Percentiles rank a stretch among this genome's conserved stretches.
Conservation (phyloP, 257 asterid species). For the Echium plantagineum region DNA sequence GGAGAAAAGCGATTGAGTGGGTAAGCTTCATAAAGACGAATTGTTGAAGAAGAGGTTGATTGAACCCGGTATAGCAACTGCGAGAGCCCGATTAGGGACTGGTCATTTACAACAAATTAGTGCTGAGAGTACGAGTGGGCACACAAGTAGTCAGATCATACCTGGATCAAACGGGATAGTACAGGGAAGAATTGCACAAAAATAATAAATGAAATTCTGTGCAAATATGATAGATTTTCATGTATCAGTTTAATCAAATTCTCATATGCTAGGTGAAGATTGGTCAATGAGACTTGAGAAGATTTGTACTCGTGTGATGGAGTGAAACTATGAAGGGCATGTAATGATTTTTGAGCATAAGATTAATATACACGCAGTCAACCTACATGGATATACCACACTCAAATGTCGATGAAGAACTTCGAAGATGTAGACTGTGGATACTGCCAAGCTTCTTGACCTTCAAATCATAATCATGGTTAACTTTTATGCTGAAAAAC, state of each 20-base stretch:
- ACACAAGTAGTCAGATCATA: constrained; percentile 3
- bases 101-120: constrained; percentile 12
- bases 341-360: not conserved
- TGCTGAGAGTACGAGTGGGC: constrained; percentile 1
- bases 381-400: not conserved
- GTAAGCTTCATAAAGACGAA: too few relatives aligned
- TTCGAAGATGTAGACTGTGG: not conserved
- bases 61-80: constrained; percentile 49
- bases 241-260: constrained; percentile 67
- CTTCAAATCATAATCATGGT: too few relatives aligned
- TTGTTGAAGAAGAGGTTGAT: constrained; percentile 60
- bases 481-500: too few relatives aligned
- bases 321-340: constrained; percentile 11
- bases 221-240: constrained; percentile 53
- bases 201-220: constrained; percentile 7
- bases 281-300: constrained; percentile 73
- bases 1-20: too few relatives aligned
- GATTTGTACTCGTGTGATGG: constrained; percentile 32
- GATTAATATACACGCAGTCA: too few relatives aligned
- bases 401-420: not conserved
- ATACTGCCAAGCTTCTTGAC: constrained; percentile 5
- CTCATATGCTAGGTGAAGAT: constrained; percentile 51
- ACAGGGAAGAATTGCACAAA: constrained; percentile 14
- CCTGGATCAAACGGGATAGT: constrained; percentile 13
- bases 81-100: constrained; percentile 24